phyloP scores from a whole-genome alignment of 2,329 filamentous ascomycete genomes.

The Xylariaceae sp. region DNA sequence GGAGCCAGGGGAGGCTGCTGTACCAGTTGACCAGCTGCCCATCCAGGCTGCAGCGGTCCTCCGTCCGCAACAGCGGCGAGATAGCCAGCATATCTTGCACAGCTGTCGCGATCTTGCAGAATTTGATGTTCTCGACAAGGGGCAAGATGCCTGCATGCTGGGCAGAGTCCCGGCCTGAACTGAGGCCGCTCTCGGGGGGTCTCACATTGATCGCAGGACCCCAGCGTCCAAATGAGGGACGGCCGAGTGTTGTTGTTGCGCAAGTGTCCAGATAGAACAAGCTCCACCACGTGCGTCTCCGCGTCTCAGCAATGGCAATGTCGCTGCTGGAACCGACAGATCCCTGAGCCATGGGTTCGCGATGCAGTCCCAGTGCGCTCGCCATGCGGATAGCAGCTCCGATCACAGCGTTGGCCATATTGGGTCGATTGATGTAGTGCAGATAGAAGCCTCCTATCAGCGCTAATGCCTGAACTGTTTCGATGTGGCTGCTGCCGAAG shows the following conservation, averaged over 20 bases:
- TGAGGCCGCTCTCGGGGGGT: slow-evolving; percentile 54
- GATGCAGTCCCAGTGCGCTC: slow-evolving; percentile 69
- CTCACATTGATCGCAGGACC: slow-evolving; percentile 66
- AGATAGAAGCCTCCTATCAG: slow-evolving; percentile 75
- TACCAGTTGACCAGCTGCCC: slow-evolving; percentile 70
- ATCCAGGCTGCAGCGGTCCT: slow-evolving; percentile 66
- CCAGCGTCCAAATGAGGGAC: slow-evolving; percentile 67
- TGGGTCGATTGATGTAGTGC: slow-evolving; percentile 74
- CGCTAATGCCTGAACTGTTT: slow-evolving; percentile 68
- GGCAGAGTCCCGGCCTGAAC: slow-evolving; percentile 47
- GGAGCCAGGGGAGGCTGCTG: slow-evolving; percentile 64
- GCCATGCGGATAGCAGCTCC: slow-evolving; percentile 72
- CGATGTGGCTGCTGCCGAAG: slow-evolving; percentile 68
- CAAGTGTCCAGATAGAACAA: slow-evolving; percentile 73
- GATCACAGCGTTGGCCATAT: slow-evolving; percentile 71
- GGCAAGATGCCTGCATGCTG: slow-evolving; percentile 67
- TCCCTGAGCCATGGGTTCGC: slow-evolving; percentile 51
- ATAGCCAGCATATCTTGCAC: slow-evolving; percentile 75
- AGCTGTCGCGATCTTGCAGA: slow-evolving; percentile 74
- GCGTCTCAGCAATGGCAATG: slow-evolving; percentile 56
- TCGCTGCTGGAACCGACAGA: slow-evolving; percentile 38
- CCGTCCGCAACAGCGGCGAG: slow-evolving; percentile 62
- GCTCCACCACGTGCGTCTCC: slow-evolving; percentile 71
- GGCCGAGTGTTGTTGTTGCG: slow-evolving; percentile 68
- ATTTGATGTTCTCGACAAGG: slow-evolving; percentile 72